phyloP scores from a whole-genome alignment of 257 asterid genomes.

The Przewalskia tangutica region DNA sequence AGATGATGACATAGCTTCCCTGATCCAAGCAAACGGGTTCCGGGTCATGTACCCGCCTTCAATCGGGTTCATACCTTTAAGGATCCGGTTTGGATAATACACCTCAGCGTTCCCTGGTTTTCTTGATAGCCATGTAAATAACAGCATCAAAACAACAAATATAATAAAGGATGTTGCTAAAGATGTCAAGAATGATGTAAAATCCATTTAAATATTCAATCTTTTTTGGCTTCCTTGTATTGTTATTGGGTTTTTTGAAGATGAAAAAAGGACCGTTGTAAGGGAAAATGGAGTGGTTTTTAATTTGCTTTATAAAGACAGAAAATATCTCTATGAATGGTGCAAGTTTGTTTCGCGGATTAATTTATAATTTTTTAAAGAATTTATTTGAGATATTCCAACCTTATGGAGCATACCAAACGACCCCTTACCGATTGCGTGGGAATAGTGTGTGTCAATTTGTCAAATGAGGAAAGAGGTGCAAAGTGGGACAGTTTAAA shows the following conservation, averaged over 20 bases:
- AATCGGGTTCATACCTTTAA: conserved; percentile 63
- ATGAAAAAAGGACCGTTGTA: conserved; percentile 1
- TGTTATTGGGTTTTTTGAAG: neutral
- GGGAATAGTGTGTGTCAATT: neutral
- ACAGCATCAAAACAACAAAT: conserved; percentile 53
- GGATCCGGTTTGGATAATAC: conserved; percentile 77
- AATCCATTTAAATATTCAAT: conserved; percentile 45
- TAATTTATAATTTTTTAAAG: too few relatives aligned
- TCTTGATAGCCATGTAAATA: conserved; percentile 71
- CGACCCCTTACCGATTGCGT: neutral
- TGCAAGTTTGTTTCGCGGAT: too few relatives aligned
- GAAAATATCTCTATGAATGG: too few relatives aligned
- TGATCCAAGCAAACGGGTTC: conserved; percentile 81
- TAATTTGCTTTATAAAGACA: neutral
- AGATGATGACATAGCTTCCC: conserved; percentile 63
- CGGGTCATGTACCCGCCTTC: conserved; percentile 49
- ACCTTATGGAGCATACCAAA: too few relatives aligned
- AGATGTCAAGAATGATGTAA: conserved; percentile 75
- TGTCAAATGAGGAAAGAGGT: neutral
- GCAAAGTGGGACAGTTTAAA: neutral
- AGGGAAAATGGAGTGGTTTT: neutral
- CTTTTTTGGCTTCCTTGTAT: neutral
- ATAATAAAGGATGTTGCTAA: conserved; percentile 63
- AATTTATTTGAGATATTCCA: too few relatives aligned
- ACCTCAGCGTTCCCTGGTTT: conserved; percentile 52